Conservation (phyloP, 257 asterid species). For the Ilex asprella region DNA sequence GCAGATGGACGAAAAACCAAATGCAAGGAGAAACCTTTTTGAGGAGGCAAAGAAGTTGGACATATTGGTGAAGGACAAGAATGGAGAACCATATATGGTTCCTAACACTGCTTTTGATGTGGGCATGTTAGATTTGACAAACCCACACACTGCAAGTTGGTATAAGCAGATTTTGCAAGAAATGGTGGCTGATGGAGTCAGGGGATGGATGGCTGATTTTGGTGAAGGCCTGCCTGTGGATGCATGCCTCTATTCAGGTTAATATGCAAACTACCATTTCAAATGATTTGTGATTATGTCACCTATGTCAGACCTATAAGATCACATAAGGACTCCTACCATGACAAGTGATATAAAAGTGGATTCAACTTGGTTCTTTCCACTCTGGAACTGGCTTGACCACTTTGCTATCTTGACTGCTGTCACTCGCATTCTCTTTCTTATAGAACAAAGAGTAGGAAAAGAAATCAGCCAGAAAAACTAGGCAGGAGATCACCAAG, state of each 20-base stretch:
- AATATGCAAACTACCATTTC: constrained; percentile 3
- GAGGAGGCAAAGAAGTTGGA: constrained; percentile 80
- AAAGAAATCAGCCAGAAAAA: too few species aligned
- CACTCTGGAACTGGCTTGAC: too few species aligned
- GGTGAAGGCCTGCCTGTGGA: constrained; percentile 97
- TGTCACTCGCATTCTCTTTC: too few species aligned
- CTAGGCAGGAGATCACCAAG: too few species aligned
- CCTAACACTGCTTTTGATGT: constrained; percentile 95
- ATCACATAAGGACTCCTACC: not conserved
- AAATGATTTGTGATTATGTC: not conserved
- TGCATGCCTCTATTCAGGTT: constrained; percentile 85
- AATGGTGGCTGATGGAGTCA: constrained; percentile 91
- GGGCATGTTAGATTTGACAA: constrained; percentile 90
- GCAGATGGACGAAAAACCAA: constrained; percentile 66
- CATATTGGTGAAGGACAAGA: constrained; percentile 67
- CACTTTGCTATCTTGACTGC: too few species aligned
- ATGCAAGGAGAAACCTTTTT: constrained; percentile 51
- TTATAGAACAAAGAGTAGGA: too few species aligned
- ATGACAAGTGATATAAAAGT: too few species aligned
- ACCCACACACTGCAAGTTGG: constrained; percentile 67
- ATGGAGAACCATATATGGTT: constrained; percentile 77
- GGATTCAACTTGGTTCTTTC: too few species aligned
- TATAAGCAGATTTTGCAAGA: constrained; percentile 74
- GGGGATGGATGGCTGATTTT: constrained; percentile 99
- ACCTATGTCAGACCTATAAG: not conserved